A percentile compares a stretch with the other conserved stretches of the same genome.
phyloP scores from a whole-genome alignment of 768 basidiomycete genomes.

The Psilocybe azurescens region DNA sequence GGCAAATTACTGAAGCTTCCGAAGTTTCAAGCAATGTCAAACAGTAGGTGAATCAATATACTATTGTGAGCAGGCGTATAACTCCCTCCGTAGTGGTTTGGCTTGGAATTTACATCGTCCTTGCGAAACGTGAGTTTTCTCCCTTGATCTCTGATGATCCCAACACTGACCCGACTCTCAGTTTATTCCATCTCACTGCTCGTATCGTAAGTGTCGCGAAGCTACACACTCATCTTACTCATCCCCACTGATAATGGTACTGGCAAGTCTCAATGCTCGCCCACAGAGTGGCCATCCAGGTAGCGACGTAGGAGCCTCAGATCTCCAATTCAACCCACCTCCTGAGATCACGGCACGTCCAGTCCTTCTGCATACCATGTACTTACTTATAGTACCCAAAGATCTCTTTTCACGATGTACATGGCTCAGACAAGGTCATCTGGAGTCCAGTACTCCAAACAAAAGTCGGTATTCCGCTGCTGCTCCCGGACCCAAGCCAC shows the following conservation, averaged over 20 bases:
- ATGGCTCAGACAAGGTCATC: neutral
- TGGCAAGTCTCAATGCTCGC: slow-evolving; percentile 3
- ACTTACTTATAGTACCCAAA: neutral
- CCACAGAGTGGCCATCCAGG: neutral
- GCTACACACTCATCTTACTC: neutral
- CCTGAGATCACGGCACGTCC: neutral
- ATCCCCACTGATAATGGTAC: neutral
- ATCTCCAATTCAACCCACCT: slow-evolving; percentile 2
- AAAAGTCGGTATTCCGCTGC: neutral
- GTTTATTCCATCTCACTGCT: slow-evolving; percentile 25
- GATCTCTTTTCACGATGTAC: neutral
- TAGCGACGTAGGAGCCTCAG: neutral
- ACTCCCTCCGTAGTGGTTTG: slow-evolving; percentile 17
- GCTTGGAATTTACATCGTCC: slow-evolving; percentile 22
- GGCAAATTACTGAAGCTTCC: neutral
- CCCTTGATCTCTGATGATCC: neutral
- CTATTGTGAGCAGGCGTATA: too few relatives aligned
- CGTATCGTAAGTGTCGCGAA: slow-evolving; percentile 13
- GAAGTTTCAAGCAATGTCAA: slow-evolving; percentile 21
- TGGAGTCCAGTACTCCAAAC: neutral
- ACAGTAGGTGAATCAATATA: slow-evolving; percentile 11
- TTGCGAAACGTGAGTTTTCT: slow-evolving; percentile 19
- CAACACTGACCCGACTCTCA: neutral
- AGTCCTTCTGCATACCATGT: neutral
- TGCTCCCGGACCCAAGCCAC: too few relatives aligned